phyloP scores from a whole-genome alignment of 2,329 filamentous ascomycete genomes.

The Sordariomycetes sp. region DNA sequence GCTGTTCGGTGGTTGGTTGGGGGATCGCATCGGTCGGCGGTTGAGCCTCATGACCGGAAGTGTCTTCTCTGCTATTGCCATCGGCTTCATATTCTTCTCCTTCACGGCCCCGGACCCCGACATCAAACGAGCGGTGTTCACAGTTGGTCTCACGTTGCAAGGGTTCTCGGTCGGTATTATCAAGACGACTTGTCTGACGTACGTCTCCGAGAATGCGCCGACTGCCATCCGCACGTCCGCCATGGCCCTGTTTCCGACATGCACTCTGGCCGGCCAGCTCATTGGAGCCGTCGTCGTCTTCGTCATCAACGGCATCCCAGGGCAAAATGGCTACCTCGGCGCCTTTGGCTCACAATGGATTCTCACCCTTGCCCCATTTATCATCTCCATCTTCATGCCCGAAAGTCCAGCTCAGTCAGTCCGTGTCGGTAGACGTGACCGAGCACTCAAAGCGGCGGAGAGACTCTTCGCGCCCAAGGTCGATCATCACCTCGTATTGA shows the following conservation, averaged over 20 bases:
- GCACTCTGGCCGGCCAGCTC: slow-evolving; percentile 38
- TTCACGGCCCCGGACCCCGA: slow-evolving; percentile 5
- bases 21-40: slow-evolving; percentile 15
- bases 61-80: slow-evolving; percentile 12
- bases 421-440: slow-evolving; percentile 24
- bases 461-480: slow-evolving; percentile 23
- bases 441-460: slow-evolving; percentile 34
- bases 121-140: slow-evolving; percentile 13
- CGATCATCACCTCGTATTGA: background rate
- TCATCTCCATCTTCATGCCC: slow-evolving; percentile 33
- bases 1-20: slow-evolving; percentile 15
- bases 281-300: slow-evolving; percentile 33
- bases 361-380: slow-evolving; percentile 29
- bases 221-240: slow-evolving; percentile 33
- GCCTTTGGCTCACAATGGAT: slow-evolving; percentile 34
- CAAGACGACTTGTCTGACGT: slow-evolving; percentile 32
- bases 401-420: slow-evolving; percentile 42
- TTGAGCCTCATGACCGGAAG: slow-evolving; percentile 13
- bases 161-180: slow-evolving; percentile 26
- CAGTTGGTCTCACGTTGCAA: slow-evolving; percentile 14
- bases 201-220: slow-evolving; percentile 41
- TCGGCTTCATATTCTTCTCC: slow-evolving; percentile 18
- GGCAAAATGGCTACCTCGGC: slow-evolving; percentile 24
- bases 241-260: slow-evolving; percentile 38
- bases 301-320: slow-evolving; percentile 10